Base-by-base conservation (phyloP, 1,284 basidiomycete species). In the Ganoderma leucocontextum region DNA sequence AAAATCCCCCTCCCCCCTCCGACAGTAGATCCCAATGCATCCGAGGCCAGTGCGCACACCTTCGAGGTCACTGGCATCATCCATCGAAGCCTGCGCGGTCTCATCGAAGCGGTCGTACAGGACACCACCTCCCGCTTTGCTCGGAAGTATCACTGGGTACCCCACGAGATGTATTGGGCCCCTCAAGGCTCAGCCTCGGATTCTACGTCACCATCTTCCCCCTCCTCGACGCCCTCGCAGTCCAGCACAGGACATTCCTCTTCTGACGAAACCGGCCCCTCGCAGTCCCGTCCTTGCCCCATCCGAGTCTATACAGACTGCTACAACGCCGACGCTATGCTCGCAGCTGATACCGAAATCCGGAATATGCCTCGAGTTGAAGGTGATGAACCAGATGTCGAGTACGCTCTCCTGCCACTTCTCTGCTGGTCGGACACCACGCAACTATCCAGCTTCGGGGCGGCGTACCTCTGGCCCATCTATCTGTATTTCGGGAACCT, bases 401-500 rank as follows among this genome's bases (percentile, higher is more conserved):
- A 74, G 62, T 65, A 66, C n/a, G 73, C 67, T 0, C 35, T 76
- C 10, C 57, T 63, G 3, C 62, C 67, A 0, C 33, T 77, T 1
- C 68, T 72, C 60, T 60, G 73, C 25, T 71, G 65, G 52, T 75
- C 75, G 0, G 73, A 75, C 58, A 41, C 65, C 8, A 76, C 72
- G 3, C 69, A 67, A 8, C 66, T 76, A 3, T 58, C 74, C 2
- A 55, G 70, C 15, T 75, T 75, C 47, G 69, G 73, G 3, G 57
- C 41, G 9, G 68, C 70, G 25, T 68, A 68, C 1, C 36, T 66
- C 1, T 66, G 65, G 65, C 65, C 65, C 3, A 62, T 66, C 13
- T 66, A 66, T 39, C 12, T 62, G 6, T 66, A 44, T 19, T 72
- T 76, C 41, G 75, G 73, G 0, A 76, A 75, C 25, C 60, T 64